phyloP scores from a whole-genome alignment of 148 eudicot species.

The Rhododendron griersonianum region DNA sequence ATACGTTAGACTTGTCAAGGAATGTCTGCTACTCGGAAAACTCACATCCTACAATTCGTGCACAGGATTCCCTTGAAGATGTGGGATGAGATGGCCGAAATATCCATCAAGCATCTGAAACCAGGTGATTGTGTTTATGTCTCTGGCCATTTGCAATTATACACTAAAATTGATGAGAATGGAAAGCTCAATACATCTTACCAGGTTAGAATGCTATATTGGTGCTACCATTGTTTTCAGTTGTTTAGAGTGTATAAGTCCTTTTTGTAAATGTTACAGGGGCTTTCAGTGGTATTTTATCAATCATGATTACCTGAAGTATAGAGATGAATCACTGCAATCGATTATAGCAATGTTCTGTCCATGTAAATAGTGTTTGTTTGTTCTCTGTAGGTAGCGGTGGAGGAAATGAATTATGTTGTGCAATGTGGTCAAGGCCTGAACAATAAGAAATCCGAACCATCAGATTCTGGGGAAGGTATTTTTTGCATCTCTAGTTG shows the following conservation, averaged over 20 bases:
- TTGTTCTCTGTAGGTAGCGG: slow-evolving; percentile 38
- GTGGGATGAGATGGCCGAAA: slow-evolving; percentile 60
- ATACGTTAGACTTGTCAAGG: neutral
- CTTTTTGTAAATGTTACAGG: neutral
- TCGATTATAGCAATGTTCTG: neutral
- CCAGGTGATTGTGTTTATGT: slow-evolving; percentile 58
- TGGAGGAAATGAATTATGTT: slow-evolving; percentile 55
- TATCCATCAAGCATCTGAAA: slow-evolving; percentile 54
- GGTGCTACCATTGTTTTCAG: neutral
- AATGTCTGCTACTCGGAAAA: neutral
- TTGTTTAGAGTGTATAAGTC: neutral
- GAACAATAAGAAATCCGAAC: slow-evolving; percentile 9
- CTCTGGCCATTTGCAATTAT: slow-evolving; percentile 55
- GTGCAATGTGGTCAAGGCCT: slow-evolving; percentile 23
- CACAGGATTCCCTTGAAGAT: slow-evolving; percentile 52
- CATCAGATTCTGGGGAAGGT: slow-evolving; percentile 27
- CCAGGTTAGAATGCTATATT: slow-evolving; percentile 34
- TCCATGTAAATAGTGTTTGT: neutral
- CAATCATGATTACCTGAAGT: neutral
- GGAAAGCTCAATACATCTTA: slow-evolving; percentile 25
- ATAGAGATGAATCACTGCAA: neutral
- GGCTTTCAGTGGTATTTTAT: neutral
- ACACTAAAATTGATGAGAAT: slow-evolving; percentile 21
- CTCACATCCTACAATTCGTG: slow-evolving; percentile 11
- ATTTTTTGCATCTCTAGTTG: slow-evolving; percentile 10